phyloP scores from a whole-genome alignment of 805 yeast genomes.

The Lipomyces japonicus region DNA sequence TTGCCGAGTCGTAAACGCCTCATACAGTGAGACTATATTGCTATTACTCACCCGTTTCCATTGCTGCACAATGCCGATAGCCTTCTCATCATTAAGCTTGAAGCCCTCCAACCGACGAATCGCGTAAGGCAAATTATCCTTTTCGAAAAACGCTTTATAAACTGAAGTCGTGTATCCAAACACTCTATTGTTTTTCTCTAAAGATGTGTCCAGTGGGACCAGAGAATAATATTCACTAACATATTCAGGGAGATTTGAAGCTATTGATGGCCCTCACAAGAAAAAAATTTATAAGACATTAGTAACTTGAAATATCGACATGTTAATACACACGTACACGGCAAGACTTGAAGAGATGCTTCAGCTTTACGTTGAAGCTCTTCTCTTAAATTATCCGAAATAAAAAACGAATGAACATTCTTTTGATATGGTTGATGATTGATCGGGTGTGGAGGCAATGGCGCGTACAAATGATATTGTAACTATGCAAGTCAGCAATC shows the following conservation, averaged over 20 bases:
- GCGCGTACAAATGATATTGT: conserved; percentile 86
- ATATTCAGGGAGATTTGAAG: conserved; percentile 62
- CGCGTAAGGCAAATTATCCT: conserved; percentile 73
- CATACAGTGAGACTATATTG: conserved; percentile 63
- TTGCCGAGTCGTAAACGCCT: conserved; percentile 81
- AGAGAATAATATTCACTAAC: conserved; percentile 82
- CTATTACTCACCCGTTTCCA: conserved; percentile 60
- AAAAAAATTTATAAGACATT: background rate
- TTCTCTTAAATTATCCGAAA: conserved; percentile 70
- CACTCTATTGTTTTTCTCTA: conserved; percentile 39
- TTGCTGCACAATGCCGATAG: conserved; percentile 56
- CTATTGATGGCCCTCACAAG: conserved; percentile 35
- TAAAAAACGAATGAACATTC: conserved; percentile 62
- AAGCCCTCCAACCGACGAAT: conserved; percentile 68
- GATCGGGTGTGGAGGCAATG: conserved; percentile 69
- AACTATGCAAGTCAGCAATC: conserved; percentile 34
- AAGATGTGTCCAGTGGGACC: conserved; percentile 66
- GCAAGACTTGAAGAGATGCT: conserved; percentile 68
- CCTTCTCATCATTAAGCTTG: conserved; percentile 52
- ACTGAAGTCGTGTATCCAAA: conserved; percentile 59
- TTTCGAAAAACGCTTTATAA: conserved; percentile 75
- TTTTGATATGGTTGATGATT: conserved; percentile 69
- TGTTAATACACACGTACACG: conserved; percentile 28
- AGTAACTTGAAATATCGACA: background rate
- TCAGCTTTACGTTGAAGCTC: conserved; percentile 68